Percentiles rank a stretch among this genome's conserved stretches.
These are phyloP conservation scores for Cicer bijugum DNA, from an alignment of 306 rosid species.

Conservation along the genomic window DNA sequence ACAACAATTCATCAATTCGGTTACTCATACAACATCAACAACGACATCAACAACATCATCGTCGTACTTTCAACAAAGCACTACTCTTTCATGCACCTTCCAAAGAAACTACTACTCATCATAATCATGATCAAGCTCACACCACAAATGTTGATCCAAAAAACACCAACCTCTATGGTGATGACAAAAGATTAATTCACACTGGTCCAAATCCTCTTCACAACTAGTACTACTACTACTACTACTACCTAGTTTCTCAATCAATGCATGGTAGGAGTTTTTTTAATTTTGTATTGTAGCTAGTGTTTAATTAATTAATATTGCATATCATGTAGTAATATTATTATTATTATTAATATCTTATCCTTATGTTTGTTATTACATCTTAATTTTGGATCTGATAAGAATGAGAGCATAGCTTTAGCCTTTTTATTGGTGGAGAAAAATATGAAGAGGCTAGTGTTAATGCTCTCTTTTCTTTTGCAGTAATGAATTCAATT, in stretches of 20 bases:
- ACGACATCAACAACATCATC: background rate
- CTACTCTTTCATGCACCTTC: constrained; percentile 55
- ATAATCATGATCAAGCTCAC: background rate
- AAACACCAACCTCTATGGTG: constrained; percentile 49
- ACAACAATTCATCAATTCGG: background rate
- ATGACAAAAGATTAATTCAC: constrained; percentile 73
- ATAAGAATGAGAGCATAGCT: constrained; percentile 69
- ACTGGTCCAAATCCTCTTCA: constrained; percentile 98
- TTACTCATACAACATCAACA: constrained; percentile 41
- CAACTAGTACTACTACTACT: constrained; percentile 47
- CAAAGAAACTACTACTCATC: background rate
- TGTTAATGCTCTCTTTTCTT: constrained; percentile 69
- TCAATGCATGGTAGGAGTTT: constrained; percentile 33
- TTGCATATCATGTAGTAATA: constrained; percentile 15
- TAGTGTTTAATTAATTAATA: constrained; percentile 23
- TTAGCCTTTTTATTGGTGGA: constrained; percentile 63
- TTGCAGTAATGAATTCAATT: constrained; percentile 40
- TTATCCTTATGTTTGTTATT: constrained; percentile 30
- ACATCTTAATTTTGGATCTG: constrained; percentile 24
- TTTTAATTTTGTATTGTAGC: constrained; percentile 32
- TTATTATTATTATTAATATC: constrained; percentile 36
- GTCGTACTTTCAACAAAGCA: constrained; percentile 10
- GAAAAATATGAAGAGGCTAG: constrained; percentile 58
- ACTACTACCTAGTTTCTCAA: background rate
- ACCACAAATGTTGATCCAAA: constrained; percentile 38